phyloP scores from a whole-genome alignment of 192 early-diverging fungal genomes.

The Gryganskiella cystojenkinii region DNA sequence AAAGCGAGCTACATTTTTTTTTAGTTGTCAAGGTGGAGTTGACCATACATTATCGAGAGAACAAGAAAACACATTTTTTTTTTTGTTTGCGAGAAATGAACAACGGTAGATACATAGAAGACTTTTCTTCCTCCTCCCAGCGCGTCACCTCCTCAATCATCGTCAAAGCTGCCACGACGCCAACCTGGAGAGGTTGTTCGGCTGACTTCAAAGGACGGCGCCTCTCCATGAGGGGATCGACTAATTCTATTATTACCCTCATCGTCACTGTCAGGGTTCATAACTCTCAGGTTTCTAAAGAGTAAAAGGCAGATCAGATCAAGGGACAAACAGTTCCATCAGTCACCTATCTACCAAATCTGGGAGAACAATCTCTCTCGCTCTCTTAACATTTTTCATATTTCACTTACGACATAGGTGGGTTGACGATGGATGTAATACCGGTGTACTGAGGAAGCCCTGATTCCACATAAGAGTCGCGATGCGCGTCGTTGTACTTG shows the following conservation, averaged over 20 bases:
- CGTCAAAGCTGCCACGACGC: slow-evolving; percentile 49
- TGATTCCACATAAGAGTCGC: slow-evolving; percentile 30
- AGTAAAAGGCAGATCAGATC: neutral
- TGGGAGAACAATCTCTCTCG: too few relatives aligned
- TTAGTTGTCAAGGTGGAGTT: too few relatives aligned
- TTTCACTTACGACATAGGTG: slow-evolving; percentile 39
- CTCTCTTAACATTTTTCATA: too few relatives aligned
- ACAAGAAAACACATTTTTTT: too few relatives aligned
- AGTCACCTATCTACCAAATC: too few relatives aligned
- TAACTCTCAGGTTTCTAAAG: slow-evolving; percentile 40
- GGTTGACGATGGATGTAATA: slow-evolving; percentile 31
- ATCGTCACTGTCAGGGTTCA: slow-evolving; percentile 51
- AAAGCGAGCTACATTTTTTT: too few relatives aligned
- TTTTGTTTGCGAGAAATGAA: too few relatives aligned
- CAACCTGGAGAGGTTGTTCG: slow-evolving; percentile 35
- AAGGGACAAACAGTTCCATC: neutral
- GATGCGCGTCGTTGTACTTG: slow-evolving; percentile 28
- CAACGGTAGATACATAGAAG: too few relatives aligned
- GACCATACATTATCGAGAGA: too few relatives aligned
- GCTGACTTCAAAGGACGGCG: slow-evolving; percentile 35
- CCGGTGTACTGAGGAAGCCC: slow-evolving; percentile 43
- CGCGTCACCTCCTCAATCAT: too few relatives aligned
- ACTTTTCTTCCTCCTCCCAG: neutral
- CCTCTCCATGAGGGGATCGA: neutral
- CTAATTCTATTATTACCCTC: neutral